Evolutionary conservation across 306 rosid genomes (phyloP), one percentile per base, ranked within the genome.

Genomic region (Quercus cerris): DNA sequence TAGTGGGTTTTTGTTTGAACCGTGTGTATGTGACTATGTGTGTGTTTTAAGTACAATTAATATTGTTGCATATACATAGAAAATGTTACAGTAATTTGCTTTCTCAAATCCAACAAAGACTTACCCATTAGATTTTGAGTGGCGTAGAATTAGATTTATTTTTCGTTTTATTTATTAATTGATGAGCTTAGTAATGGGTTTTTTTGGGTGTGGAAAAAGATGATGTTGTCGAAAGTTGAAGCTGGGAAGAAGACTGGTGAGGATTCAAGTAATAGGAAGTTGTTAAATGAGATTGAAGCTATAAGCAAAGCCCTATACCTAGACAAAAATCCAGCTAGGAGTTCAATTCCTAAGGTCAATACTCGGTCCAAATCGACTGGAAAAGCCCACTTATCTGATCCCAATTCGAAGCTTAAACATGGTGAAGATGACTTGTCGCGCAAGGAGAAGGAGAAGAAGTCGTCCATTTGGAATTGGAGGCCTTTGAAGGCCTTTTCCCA

Each of bases 401-500:
- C 88, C 1, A 85, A 86, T 75, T 82, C 70, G 19, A 88, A 82
- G 78, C 68, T 62, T 10, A 86, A 85, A 82, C 81, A 52, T 14
- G 72, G 38, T 28, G 80, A 83, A 55, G 93, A 87, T 25, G 90
- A 89, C 54, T 66, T 71, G 41, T 56, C 77, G 27, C 81, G 70
- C 71, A 93, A 93, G 88, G 98, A 95, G 63, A 95, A 95, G 92
- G 98, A 95, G 63, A 95, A 95, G 92, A 93, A 86, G 82, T 93
- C 96, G 84, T 93, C 96, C 23, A 81, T 85, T 68, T 95, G 98
- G 99, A 83, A 85, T 83, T 94, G 98, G 97, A 94, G 85, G 83
- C 77, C 90, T 10, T 80, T 95, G 69, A 93, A 81, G 85, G 88
- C 97, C 5, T 78, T 91, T 67, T 90, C 94, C 5, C 84, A 90